Evolutionary conservation across 768 basidiomycete genomes (phyloP).

Genomic region (Gelatoporia subvermispora): DNA sequence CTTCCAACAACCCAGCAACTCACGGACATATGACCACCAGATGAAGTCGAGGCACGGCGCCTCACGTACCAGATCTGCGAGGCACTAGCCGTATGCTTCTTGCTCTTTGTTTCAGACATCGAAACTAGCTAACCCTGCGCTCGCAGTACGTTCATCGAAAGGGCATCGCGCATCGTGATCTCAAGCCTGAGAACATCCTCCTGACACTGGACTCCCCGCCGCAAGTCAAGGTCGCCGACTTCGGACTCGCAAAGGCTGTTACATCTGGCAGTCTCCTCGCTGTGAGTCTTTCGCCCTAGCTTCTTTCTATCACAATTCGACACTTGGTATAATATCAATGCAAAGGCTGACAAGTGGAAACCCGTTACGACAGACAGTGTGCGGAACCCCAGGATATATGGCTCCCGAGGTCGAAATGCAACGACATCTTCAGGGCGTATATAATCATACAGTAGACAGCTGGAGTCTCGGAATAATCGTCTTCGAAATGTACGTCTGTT

Average conservation of each 20-base stretch:
- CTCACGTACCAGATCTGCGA: constrained; percentile 77
- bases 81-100: constrained; percentile 40
- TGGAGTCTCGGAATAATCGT: constrained; percentile 94
- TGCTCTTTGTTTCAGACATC: not conserved
- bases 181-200: constrained; percentile 88
- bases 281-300: constrained; percentile 33
- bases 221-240: constrained; percentile 82
- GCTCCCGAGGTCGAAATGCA: constrained; percentile 81
- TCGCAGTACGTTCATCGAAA: constrained; percentile 53
- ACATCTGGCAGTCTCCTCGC: constrained; percentile 65
- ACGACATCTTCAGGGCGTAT: constrained; percentile 75
- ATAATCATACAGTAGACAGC: constrained; percentile 81
- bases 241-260: constrained; percentile 85
- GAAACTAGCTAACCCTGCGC: not conserved
- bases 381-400: constrained; percentile 87
- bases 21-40: constrained; percentile 21
- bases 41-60: constrained; percentile 50
- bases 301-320: too few species aligned
- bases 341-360: not conserved
- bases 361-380: constrained; percentile 80
- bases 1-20: not conserved
- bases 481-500: constrained; percentile 60
- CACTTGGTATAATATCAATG: too few species aligned
- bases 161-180: constrained; percentile 83
- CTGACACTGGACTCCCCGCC: constrained; percentile 65